Conservation (phyloP, 1,284 basidiomycete species). For the Xerocomus minutiporus region DNA sequence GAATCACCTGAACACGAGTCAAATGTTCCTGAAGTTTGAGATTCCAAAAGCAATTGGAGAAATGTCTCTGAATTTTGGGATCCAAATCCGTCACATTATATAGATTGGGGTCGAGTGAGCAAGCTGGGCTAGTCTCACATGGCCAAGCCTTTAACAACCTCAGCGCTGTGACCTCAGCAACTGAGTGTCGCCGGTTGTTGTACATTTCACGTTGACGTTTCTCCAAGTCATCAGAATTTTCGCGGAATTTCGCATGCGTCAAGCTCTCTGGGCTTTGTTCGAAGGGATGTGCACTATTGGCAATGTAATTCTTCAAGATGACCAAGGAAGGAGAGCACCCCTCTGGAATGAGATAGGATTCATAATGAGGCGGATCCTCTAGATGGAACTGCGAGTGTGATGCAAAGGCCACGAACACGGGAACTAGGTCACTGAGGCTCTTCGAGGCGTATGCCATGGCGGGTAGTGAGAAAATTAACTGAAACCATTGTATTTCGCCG, state of each 20-base stretch:
- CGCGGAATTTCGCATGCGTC: not conserved
- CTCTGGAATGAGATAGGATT: constrained; percentile 9
- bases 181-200: not conserved
- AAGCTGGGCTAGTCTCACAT: constrained; percentile 4
- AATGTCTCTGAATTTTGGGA: not conserved
- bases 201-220: constrained; percentile 9
- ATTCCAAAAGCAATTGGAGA: constrained; percentile 4
- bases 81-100: constrained; percentile 9
- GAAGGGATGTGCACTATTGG: not conserved
- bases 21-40: constrained; percentile 16
- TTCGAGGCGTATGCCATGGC: constrained; percentile 27
- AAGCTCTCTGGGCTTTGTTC: constrained; percentile 13
- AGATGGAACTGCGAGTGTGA: constrained; percentile 7
- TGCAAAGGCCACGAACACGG: constrained; percentile 32
- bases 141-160: constrained; percentile 18
- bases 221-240: not conserved
- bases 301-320: constrained; percentile 5
- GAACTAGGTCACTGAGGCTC: constrained; percentile 15
- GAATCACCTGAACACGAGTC: constrained; percentile 12
- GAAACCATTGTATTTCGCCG: constrained; percentile 12
- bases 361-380: constrained; percentile 13
- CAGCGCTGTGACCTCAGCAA: not conserved
- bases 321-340: constrained; percentile 5
- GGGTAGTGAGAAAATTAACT: constrained; percentile 31
- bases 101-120: constrained; percentile 1